These are phyloP conservation scores for Verticillium longisporum DNA, from an alignment of 2,329 filamentous ascomycete genomes.

Conservation along the genomic window DNA sequence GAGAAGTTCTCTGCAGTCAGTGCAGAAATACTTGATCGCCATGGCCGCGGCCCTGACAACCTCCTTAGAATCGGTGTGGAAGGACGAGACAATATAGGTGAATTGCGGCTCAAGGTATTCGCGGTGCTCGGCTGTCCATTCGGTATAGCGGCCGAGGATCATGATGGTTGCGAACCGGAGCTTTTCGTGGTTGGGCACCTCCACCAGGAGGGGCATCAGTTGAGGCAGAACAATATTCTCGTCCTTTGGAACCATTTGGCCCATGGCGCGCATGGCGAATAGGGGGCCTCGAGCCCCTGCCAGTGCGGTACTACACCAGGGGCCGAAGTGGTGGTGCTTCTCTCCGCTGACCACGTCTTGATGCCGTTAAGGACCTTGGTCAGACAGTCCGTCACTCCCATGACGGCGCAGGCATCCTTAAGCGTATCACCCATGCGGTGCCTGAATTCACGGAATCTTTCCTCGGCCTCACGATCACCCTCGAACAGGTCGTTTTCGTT, in stretches of 20 bases:
- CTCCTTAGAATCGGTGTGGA: constrained; percentile 81
- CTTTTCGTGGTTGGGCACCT: constrained; percentile 94
- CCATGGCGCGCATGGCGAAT: constrained; percentile 93
- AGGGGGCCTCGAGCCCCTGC: constrained; percentile 92
- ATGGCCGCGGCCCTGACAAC: constrained; percentile 87
- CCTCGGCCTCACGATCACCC: constrained; percentile 89
- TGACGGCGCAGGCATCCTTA: constrained; percentile 94
- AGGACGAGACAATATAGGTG: constrained; percentile 91
- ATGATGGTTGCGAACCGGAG: constrained; percentile 98
- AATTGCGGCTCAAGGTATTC: constrained; percentile 90
- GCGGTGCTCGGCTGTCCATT: constrained; percentile 93
- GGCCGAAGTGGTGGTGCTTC: constrained; percentile 58
- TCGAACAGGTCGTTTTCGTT: constrained; percentile 84
- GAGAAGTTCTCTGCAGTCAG: constrained; percentile 83
- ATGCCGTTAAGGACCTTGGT: constrained; percentile 83
- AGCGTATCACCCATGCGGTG: constrained; percentile 97
- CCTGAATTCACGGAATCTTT: constrained; percentile 93
- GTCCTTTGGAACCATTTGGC: constrained; percentile 87
- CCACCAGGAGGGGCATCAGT: constrained; percentile 86
- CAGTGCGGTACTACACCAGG: constrained; percentile 66
- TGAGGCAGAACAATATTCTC: constrained; percentile 83
- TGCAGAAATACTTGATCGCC: constrained; percentile 95
- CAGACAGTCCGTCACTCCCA: constrained; percentile 86
- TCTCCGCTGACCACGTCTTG: constrained; percentile 78
- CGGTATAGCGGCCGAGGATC: constrained; percentile 92